phyloP scores from a whole-genome alignment of 1,139 yeast genomes.

The Debaryomyces udenii region DNA sequence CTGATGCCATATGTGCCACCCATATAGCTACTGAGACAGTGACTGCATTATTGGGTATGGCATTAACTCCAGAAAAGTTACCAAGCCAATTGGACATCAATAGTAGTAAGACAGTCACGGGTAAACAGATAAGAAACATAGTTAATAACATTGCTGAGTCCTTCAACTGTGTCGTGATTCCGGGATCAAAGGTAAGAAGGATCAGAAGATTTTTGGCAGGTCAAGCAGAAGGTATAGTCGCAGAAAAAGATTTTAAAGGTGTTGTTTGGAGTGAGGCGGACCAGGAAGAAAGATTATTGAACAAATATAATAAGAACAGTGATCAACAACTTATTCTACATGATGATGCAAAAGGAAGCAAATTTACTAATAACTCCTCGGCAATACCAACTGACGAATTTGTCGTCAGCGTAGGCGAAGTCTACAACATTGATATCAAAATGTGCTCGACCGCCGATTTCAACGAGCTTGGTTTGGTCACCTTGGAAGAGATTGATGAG shows the following conservation, averaged over 20 bases:
- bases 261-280: slow-evolving; percentile 88
- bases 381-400: slow-evolving; percentile 82
- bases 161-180: slow-evolving; percentile 82
- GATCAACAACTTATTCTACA: slow-evolving; percentile 44
- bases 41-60: slow-evolving; percentile 70
- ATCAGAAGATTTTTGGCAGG: slow-evolving; percentile 93
- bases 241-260: slow-evolving; percentile 90
- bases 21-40: slow-evolving; percentile 88
- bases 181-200: slow-evolving; percentile 91
- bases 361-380: slow-evolving; percentile 31
- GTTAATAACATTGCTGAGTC: slow-evolving; percentile 82
- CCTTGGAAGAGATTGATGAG: slow-evolving; percentile 66
- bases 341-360: slow-evolving; percentile 18
- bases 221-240: slow-evolving; percentile 88
- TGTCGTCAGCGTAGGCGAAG: slow-evolving; percentile 77
- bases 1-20: slow-evolving; percentile 89
- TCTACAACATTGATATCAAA: slow-evolving; percentile 78
- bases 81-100: slow-evolving; percentile 47
- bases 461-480: slow-evolving; percentile 62
- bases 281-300: slow-evolving; percentile 66
- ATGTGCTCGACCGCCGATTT: slow-evolving; percentile 68
- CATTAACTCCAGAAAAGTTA: slow-evolving; percentile 73
- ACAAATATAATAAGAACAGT: slow-evolving; percentile 33
- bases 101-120: slow-evolving; percentile 51
- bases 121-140: slow-evolving; percentile 65